phyloP scores from a whole-genome alignment of 2,329 filamentous ascomycete species.

The Aspergillus sp. region DNA sequence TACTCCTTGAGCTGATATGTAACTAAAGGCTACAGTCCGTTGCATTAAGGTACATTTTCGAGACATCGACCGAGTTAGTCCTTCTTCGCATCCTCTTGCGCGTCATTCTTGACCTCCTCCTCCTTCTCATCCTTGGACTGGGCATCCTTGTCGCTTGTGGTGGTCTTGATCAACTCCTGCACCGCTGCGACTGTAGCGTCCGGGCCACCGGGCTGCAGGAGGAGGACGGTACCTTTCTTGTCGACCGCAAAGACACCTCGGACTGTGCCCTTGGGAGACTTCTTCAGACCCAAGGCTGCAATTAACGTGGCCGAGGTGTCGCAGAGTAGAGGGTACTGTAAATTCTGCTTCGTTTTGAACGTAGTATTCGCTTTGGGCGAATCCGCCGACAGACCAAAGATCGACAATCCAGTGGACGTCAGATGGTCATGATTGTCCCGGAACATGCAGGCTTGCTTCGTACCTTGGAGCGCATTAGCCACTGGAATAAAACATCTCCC shows the following conservation, averaged over 20 bases:
- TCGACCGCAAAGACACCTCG: constrained; percentile 86
- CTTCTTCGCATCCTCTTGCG: not conserved
- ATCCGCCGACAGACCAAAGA: constrained; percentile 88
- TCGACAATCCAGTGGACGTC: constrained; percentile 73
- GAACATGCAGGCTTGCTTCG: constrained; percentile 89
- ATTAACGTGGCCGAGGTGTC: constrained; percentile 75
- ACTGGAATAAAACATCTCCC: not conserved
- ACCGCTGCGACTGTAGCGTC: constrained; percentile 74
- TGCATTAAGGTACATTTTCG: too few relatives aligned
- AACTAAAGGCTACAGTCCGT: too few relatives aligned
- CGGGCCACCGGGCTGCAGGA: constrained; percentile 72
- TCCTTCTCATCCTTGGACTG: constrained; percentile 12
- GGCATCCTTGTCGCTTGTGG: constrained; percentile 27
- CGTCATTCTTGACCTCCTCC: not conserved
- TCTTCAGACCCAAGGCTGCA: constrained; percentile 83
- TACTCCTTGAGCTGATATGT: too few relatives aligned
- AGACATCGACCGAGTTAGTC: too few relatives aligned
- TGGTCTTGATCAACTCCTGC: constrained; percentile 59
- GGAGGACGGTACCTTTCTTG: constrained; percentile 76
- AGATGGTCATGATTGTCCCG: constrained; percentile 77
- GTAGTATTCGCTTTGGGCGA: constrained; percentile 86
- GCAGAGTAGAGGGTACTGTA: constrained; percentile 85
- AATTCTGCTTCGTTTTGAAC: constrained; percentile 87
- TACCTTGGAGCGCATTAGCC: constrained; percentile 63
- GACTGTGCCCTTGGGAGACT: constrained; percentile 72